These are phyloP conservation scores for Medicago arabica DNA, from an alignment of 306 rosid genomes.

Conservation along the genomic window DNA sequence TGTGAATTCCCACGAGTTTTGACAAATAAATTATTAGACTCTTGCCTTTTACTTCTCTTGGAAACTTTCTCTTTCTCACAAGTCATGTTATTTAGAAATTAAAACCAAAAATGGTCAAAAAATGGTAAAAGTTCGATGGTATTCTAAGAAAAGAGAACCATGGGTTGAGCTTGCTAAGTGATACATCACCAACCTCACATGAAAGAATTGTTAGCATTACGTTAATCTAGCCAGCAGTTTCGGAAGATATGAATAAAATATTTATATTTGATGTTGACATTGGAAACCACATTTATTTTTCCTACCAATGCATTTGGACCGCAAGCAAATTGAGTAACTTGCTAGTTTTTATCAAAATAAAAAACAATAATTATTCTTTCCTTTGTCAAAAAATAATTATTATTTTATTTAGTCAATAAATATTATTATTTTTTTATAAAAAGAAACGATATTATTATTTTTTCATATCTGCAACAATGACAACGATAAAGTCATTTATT, in stretches of 20 bases:
- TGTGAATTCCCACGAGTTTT: conserved; percentile 14
- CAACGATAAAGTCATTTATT: no score
- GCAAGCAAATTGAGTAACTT: background rate
- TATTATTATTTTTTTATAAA: no score
- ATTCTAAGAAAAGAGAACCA: conserved; percentile 20
- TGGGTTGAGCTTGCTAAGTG: conserved; percentile 2
- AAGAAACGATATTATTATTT: no score
- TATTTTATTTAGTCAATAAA: no score
- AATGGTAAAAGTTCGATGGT: conserved; percentile 23
- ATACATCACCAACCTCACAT: conserved; percentile 42
- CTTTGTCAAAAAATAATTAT: no score
- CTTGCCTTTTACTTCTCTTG: background rate
- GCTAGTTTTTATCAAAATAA: no score
- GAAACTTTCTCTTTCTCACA: conserved; percentile 10
- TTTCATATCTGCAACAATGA: no score
- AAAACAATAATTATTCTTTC: no score
- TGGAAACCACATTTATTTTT: background rate
- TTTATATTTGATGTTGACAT: background rate
- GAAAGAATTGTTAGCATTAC: conserved; percentile 32
- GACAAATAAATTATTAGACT: background rate
- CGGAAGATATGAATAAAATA: conserved; percentile 4
- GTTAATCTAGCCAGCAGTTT: conserved; percentile 33
- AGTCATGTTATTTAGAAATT: background rate
- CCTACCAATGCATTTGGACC: background rate
- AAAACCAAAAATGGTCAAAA: conserved; percentile 21